phyloP scores from a whole-genome alignment of 345 rosid species.

The Leavenworthia alabamica region DNA sequence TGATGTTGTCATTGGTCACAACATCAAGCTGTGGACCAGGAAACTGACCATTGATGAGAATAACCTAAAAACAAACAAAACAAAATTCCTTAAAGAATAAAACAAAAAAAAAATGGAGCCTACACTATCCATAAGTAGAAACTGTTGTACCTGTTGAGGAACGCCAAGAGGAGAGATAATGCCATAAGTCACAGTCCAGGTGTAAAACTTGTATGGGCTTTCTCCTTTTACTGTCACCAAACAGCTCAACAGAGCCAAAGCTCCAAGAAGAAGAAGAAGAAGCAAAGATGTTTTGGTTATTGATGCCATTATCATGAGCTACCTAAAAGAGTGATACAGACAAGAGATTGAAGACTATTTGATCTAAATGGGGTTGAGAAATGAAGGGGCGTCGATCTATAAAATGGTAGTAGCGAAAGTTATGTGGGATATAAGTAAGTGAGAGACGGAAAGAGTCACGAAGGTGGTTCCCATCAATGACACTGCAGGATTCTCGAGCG shows the following conservation, averaged over 20 bases:
- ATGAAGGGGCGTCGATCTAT: background rate
- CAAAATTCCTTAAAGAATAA: too few species aligned
- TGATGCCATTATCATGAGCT: conserved; percentile 34
- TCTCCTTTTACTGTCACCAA: conserved; percentile 52
- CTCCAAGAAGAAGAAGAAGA: conserved; percentile 30
- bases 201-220: conserved; percentile 69
- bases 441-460: background rate
- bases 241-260: conserved; percentile 42
- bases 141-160: conserved; percentile 68
- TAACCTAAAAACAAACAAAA: conserved; percentile 63
- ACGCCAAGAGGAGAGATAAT: conserved; percentile 67
- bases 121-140: background rate
- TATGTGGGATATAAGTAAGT: conserved; percentile 18
- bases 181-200: conserved; percentile 91
- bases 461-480: conserved; percentile 28
- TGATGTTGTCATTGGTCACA: conserved; percentile 83
- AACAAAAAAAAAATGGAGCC: background rate
- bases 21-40: conserved; percentile 95
- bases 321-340: conserved; percentile 1
- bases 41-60: conserved; percentile 92
- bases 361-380: conserved; percentile 5
- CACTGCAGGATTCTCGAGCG: conserved; percentile 24
- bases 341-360: background rate
- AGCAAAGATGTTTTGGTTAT: conserved; percentile 8
- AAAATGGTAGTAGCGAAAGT: conserved; percentile 10